Base-by-base conservation (phyloP, 768 basidiomycete species). In the Sutorius australiensis region DNA sequence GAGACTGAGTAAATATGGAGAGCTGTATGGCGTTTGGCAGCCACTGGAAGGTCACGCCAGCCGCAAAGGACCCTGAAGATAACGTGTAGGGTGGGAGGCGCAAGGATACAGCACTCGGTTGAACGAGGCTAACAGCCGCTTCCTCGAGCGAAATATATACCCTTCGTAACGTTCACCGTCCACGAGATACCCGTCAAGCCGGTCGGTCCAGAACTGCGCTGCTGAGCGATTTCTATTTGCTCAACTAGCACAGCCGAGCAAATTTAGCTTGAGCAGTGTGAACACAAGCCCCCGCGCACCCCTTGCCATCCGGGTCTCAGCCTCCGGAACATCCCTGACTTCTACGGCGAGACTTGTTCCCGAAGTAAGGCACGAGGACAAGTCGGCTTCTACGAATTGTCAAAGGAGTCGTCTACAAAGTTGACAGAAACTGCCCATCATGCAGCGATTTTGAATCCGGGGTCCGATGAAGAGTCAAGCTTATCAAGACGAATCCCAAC, bases 231-330 rank as follows among this genome's bases (percentile, higher is more conserved):
- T 38, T 21, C 31, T 38, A 47, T 42, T 58, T 34, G 27, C 31
- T 16, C 37, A 30, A 24, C 52, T 31, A 10, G 43, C 58, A 61
- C 64, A 65, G 64, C 64, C 48, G 21, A 54, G 55, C 42, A n/a
- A 55, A 48, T 55, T 53, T 33, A 34, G 41, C 28, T 41, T 41
- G 45, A 27, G 32, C 28, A 19, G 21, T 30, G 5, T 24, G 28
- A 13, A 21, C 60, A 28, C 51, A 19, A 46, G 32, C 49, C 61
- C 63, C 64, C 57, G 61, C 43, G 12, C 59, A 66, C 64, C 64
- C 56, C 41, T 32, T 30, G 3, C 19, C 32, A 50, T 27, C 24
- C 45, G 8, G 2, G 14, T 16, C 31, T 19, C 17, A 5, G 37
- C 43, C 17, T 42, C 40, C 48, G 38, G 4, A 51, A 0, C 12